phyloP scores from a whole-genome alignment of 768 basidiomycete genomes.

The Tulasnella sp. region DNA sequence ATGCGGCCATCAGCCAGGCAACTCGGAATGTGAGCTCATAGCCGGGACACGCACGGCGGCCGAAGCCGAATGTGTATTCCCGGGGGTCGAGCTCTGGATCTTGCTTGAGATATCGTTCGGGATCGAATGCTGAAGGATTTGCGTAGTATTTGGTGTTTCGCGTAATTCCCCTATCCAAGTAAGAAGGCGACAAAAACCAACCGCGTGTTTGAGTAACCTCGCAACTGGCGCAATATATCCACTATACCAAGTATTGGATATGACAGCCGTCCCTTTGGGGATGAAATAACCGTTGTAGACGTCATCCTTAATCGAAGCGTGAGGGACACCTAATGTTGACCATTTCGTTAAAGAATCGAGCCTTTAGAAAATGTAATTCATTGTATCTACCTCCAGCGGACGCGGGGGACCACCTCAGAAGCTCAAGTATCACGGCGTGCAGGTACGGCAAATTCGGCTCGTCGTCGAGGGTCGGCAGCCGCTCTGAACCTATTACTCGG shows the following conservation, averaged over 20 bases:
- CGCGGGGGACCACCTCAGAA: slow-evolving; percentile 28
- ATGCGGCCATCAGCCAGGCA: background rate
- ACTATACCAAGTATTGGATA: background rate
- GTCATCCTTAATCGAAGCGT: slow-evolving; percentile 20
- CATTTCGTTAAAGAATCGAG: too few species aligned
- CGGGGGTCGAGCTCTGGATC: background rate
- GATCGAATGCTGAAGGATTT: slow-evolving; percentile 17
- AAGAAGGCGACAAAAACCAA: background rate
- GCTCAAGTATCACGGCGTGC: slow-evolving; percentile 29
- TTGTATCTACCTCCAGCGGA: background rate
- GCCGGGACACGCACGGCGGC: slow-evolving; percentile 17
- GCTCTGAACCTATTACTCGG: slow-evolving; percentile 32
- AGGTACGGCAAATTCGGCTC: slow-evolving; percentile 29
- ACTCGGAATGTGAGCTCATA: background rate
- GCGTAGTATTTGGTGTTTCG: slow-evolving; percentile 12
- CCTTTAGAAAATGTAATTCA: background rate
- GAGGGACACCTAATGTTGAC: slow-evolving; percentile 2
- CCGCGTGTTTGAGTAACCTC: background rate
- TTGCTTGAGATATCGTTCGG: slow-evolving; percentile 11
- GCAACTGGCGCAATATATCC: background rate
- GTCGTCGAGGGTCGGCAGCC: slow-evolving; percentile 34
- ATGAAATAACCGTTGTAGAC: slow-evolving; percentile 22
- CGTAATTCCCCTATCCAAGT: background rate
- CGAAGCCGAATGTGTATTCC: slow-evolving; percentile 11
- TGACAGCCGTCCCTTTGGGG: slow-evolving; percentile 6